Conservation (phyloP, 495 filamentous ascomycete species). For the Echria macrotheca region DNA sequence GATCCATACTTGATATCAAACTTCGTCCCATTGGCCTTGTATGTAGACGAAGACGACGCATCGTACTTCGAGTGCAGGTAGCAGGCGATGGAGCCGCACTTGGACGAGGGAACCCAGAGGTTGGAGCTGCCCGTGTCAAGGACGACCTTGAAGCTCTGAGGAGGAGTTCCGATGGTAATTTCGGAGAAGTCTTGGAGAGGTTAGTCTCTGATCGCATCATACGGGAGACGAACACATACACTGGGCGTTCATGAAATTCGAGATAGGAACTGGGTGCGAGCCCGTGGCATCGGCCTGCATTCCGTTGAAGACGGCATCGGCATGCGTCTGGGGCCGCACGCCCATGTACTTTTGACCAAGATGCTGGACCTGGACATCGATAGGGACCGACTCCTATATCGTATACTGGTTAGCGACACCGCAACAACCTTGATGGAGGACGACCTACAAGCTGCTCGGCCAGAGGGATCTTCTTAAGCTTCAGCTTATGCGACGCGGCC, state of each 20-base stretch:
- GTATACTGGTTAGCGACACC: conserved; percentile 2
- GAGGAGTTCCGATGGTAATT: conserved; percentile 84
- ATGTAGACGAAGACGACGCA: conserved; percentile 81
- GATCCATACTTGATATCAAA: conserved; percentile 98
- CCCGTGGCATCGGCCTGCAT: conserved; percentile 59
- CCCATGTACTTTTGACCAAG: conserved; percentile 96
- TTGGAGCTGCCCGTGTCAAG: conserved; percentile 99
- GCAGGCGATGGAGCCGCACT: conserved; percentile 95
- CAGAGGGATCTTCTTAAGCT: conserved; percentile 93
- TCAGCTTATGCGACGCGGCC: conserved; percentile 86
- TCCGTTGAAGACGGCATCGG: conserved; percentile 73
- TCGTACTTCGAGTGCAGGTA: conserved; percentile 97
- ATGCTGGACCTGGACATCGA: conserved; percentile 71
- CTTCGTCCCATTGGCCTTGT: conserved; percentile 82
- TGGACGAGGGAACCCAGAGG: conserved; percentile 89
- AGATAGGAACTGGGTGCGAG: conserved; percentile 79
- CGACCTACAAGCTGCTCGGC: conserved; percentile 81
- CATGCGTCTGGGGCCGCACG: conserved; percentile 59
- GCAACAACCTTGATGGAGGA: neutral
- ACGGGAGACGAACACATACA: conserved; percentile 54
- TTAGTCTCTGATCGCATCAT: neutral
- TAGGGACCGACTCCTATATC: conserved; percentile 65
- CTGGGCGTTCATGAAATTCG: conserved; percentile 98
- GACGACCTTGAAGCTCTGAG: conserved; percentile 96
- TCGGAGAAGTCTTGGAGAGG: conserved; percentile 80